phyloP scores from a whole-genome alignment of 108 stramenopile species.

The Ochromonas danica region DNA sequence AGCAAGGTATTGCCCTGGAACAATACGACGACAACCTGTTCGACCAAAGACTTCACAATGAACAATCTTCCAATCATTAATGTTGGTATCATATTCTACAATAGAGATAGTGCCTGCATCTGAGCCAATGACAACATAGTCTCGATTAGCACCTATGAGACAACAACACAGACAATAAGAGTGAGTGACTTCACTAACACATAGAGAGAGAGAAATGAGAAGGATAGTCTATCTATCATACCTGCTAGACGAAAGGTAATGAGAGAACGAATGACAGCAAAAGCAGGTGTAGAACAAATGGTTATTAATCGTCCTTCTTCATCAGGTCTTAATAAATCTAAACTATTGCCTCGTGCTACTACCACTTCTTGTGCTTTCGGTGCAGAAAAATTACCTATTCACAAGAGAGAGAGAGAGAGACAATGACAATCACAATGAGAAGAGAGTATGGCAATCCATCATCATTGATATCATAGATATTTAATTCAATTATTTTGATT shows the following conservation, averaged over 20 bases:
- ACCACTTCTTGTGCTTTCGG: slow-evolving; percentile 51
- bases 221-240: no score
- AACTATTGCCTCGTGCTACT: slow-evolving; percentile 33
- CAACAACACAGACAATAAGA: no score
- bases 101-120: slow-evolving; percentile 82
- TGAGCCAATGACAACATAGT: slow-evolving; percentile 78
- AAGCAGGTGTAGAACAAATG: slow-evolving; percentile 60
- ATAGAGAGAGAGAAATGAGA: no score
- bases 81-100: slow-evolving; percentile 65
- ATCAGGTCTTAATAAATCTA: slow-evolving; percentile 44
- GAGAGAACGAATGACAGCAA: slow-evolving; percentile 68
- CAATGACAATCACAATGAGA: no score
- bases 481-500: no score
- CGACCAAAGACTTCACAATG: slow-evolving; percentile 56
- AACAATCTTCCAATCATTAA: slow-evolving; percentile 33
- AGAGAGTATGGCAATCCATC: no score
- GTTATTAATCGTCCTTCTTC: slow-evolving; percentile 21
- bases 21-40: slow-evolving; percentile 80
- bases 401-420: not conserved
- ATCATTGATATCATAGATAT: no score
- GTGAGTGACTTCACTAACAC: no score
- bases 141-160: slow-evolving; percentile 68
- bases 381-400: slow-evolving; percentile 38
- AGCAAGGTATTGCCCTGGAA: slow-evolving; percentile 92
- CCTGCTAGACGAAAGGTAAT: slow-evolving; percentile 72